Conservation (phyloP, 148 eudicot species). For the Mesembryanthemum crystallinum region DNA sequence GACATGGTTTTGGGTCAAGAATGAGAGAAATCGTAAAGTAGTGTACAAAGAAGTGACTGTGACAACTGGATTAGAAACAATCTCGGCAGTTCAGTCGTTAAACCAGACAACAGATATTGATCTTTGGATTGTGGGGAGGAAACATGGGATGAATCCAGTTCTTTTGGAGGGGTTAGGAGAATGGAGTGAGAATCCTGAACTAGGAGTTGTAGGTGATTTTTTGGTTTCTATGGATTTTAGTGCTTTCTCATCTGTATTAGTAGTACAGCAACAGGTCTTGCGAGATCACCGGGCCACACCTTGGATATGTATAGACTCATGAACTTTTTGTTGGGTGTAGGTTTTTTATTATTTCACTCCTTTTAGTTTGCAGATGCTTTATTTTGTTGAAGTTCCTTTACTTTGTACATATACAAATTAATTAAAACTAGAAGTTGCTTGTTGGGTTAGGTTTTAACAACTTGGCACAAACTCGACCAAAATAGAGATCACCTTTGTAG, state of each 20-base stretch:
- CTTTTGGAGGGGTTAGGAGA: slow-evolving; percentile 51
- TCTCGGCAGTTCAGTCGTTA: slow-evolving; percentile 56
- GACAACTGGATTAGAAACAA: slow-evolving; percentile 56
- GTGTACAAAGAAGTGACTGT: slow-evolving; percentile 74
- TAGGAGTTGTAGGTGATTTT: slow-evolving; percentile 71
- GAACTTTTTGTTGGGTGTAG: too few species aligned
- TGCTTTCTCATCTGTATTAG: slow-evolving; percentile 55
- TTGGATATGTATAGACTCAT: slow-evolving; percentile 33
- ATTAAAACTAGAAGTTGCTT: too few species aligned
- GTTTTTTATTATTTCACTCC: too few species aligned
- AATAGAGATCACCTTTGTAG: too few species aligned
- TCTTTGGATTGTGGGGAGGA: slow-evolving; percentile 84
- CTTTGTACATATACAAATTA: too few species aligned
- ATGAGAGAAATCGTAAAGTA: slow-evolving; percentile 59
- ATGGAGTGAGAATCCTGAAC: slow-evolving; percentile 64
- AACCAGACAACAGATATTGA: slow-evolving; percentile 35
- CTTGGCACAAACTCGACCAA: too few species aligned
- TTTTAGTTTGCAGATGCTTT: too few species aligned
- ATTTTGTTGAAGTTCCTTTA: too few species aligned
- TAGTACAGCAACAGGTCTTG: slow-evolving; percentile 77
- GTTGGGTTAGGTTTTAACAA: too few species aligned
- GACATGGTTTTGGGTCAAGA: slow-evolving; percentile 89
- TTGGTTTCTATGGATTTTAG: slow-evolving; percentile 56
- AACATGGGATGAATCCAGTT: slow-evolving; percentile 56
- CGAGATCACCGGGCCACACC: slow-evolving; percentile 43